Evolutionary conservation across 2,329 filamentous ascomycete species (phyloP).

Genomic region (Parascedosporium putredinis): DNA sequence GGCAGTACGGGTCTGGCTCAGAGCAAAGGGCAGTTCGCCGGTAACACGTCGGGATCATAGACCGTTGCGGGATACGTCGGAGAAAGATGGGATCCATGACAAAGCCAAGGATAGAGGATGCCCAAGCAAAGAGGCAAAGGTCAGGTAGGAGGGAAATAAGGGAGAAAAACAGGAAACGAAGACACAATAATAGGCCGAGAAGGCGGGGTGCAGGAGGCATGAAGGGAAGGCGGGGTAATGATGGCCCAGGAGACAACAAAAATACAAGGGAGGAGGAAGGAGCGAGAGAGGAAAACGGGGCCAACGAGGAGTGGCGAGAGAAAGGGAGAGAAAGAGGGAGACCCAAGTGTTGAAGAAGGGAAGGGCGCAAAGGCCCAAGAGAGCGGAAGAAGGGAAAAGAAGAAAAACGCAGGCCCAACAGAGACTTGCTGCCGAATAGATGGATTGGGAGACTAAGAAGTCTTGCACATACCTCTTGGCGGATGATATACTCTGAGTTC

Average conservation of each 20-base stretch:
- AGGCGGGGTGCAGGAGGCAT: neutral
- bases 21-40: neutral
- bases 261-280: neutral
- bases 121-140: neutral
- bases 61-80: neutral
- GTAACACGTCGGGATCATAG: neutral
- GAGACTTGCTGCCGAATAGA: no score
- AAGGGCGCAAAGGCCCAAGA: no score
- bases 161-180: neutral
- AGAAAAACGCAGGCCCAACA: no score
- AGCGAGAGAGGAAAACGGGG: no score
- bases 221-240: neutral
- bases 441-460: neutral
- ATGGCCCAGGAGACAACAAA: neutral
- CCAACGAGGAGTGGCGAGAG: conserved; percentile 2
- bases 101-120: no score
- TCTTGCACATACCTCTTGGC: conserved; percentile 62
- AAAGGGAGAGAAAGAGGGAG: neutral
- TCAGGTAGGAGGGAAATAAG: neutral
- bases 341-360: no score
- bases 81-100: neutral
- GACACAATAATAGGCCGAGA: neutral
- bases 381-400: no score
- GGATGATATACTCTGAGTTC: conserved; percentile 70
- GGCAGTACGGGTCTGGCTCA: neutral